A percentile compares a stretch with the other conserved stretches of the same genome.
Conservation (phyloP, 108 stramenopile genomes). For the Schizochytrium sp. region DNA sequence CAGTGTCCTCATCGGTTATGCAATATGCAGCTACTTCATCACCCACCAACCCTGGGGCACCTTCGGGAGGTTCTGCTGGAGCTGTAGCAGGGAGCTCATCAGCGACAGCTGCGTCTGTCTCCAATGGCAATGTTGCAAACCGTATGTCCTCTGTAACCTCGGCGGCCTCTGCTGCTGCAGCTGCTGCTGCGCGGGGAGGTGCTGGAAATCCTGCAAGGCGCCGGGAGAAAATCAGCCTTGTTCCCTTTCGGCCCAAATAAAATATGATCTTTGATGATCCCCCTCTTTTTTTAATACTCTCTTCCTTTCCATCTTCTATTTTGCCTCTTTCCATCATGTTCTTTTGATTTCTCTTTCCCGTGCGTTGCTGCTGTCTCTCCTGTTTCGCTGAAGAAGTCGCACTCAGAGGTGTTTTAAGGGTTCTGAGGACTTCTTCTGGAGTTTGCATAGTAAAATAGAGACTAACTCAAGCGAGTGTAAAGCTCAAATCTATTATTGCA, state of each 20-base stretch:
- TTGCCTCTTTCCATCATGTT: too few relatives aligned
- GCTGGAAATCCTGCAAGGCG: not conserved
- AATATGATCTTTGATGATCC: not conserved
- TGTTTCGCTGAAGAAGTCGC: not conserved
- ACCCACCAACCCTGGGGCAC: not conserved
- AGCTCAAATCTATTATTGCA: too few relatives aligned
- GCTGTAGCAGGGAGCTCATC: not conserved
- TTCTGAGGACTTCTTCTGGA: too few relatives aligned
- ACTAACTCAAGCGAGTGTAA: too few relatives aligned
- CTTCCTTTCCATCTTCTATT: too few relatives aligned
- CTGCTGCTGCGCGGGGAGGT: not conserved
- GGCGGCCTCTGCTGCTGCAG: not conserved
- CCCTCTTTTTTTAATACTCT: too few relatives aligned
- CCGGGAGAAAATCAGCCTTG: conserved; percentile 19
- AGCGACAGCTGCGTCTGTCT: not conserved
- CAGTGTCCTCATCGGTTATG: conserved; percentile 7
- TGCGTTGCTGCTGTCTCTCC: not conserved
- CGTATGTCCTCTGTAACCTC: not conserved
- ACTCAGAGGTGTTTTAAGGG: too few relatives aligned
- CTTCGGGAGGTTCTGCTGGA: not conserved
- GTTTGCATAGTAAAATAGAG: too few relatives aligned
- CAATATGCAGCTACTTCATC: not conserved
- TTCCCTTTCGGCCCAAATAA: conserved; percentile 34
- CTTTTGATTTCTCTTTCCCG: not conserved
- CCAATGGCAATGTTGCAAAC: not conserved